Conservation (phyloP, 2,329 filamentous ascomycete genomes). For the Stagonosporopsis vannaccii region DNA sequence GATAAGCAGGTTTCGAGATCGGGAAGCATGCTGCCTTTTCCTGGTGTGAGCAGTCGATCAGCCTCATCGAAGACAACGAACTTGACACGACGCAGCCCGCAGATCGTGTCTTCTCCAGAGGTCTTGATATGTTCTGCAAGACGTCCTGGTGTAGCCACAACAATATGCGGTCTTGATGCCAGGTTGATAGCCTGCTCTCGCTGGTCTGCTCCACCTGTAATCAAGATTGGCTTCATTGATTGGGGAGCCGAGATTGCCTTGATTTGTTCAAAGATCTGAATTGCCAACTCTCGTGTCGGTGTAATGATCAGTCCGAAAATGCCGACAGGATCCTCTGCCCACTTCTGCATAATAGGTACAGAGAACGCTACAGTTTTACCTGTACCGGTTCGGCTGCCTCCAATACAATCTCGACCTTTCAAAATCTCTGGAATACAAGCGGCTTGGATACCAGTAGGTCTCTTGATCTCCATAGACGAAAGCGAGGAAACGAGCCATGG, state of each 20-base stretch:
- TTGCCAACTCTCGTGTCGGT: constrained; percentile 75
- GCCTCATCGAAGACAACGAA: constrained; percentile 96
- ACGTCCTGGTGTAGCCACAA: constrained; percentile 90
- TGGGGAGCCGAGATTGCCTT: constrained; percentile 90
- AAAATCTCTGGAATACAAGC: constrained; percentile 92
- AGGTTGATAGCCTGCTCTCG: constrained; percentile 85
- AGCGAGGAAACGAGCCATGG: constrained; percentile 91
- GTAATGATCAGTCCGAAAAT: constrained; percentile 92
- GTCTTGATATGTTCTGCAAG: constrained; percentile 92
- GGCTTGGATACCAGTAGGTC: constrained; percentile 91
- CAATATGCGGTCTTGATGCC: constrained; percentile 81
- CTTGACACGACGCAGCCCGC: constrained; percentile 77
- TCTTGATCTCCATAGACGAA: constrained; percentile 77
- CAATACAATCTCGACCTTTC: constrained; percentile 88
- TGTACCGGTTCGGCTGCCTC: constrained; percentile 91
- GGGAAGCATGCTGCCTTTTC: constrained; percentile 87
- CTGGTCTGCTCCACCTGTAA: constrained; percentile 95
- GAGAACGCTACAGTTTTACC: constrained; percentile 98
- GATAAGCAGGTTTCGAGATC: constrained; percentile 90
- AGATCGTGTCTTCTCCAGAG: constrained; percentile 89
- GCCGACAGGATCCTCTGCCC: constrained; percentile 89
- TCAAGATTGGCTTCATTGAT: constrained; percentile 83
- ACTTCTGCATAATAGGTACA: constrained; percentile 90
- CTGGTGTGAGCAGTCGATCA: constrained; percentile 80
- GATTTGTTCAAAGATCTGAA: constrained; percentile 97